Evolutionary conservation across 345 rosid species (phyloP).

Genomic region (Angophora floribunda): DNA sequence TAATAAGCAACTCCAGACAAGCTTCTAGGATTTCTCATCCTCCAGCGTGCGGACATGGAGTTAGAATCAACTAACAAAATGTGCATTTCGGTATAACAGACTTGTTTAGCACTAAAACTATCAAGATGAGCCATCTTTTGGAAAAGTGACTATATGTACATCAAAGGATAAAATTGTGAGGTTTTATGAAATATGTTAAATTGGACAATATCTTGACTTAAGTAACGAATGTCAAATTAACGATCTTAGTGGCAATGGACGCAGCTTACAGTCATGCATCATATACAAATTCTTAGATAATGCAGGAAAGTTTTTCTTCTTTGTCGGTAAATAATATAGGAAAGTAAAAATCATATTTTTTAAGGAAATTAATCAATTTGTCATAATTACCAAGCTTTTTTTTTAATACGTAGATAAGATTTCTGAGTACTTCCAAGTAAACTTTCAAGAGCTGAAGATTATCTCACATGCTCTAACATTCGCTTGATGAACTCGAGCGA

Average conservation of each 20-base stretch:
- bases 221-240: too few relatives aligned
- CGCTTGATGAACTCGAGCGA: too few relatives aligned
- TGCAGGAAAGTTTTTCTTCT: too few relatives aligned
- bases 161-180: background rate
- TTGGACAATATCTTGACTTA: too few relatives aligned
- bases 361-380: background rate
- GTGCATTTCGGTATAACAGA: rapidly evolving
- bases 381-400: background rate
- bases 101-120: background rate
- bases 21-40: background rate
- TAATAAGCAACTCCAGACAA: rapidly evolving
- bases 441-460: background rate
- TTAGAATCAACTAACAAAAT: background rate
- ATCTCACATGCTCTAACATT: background rate
- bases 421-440: background rate
- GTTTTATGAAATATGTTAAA: too few relatives aligned
- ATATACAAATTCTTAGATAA: background rate
- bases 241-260: too few relatives aligned
- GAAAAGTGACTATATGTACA: background rate
- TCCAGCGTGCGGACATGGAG: background rate
- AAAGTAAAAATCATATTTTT: background rate
- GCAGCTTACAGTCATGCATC: too few relatives aligned
- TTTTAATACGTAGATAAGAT: background rate
- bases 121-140: rapidly evolving
- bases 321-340: background rate